Base-by-base conservation (phyloP, 495 filamentous ascomycete genomes). In the Penicillium angulare region DNA sequence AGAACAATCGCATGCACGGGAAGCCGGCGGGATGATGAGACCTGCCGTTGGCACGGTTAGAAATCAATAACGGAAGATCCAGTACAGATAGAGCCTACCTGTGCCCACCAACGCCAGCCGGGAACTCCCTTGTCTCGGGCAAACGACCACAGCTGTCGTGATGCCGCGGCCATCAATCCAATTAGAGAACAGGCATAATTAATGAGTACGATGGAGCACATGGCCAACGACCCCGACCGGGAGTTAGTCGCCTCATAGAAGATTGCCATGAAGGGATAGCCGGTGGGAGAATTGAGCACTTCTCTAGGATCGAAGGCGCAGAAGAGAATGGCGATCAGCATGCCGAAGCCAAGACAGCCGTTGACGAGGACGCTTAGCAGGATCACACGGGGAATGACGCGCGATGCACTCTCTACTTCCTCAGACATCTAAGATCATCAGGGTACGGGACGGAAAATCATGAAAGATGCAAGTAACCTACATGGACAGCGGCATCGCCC, bases 231-330 rank as follows among this genome's bases (percentile, higher is more conserved):
- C 1, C 74, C 79, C 4, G 61, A 57, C 7, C 60, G 54, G 5
- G 69, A 75, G 15, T 61, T 56, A 0, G 71, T 74, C 0, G 67
- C 72, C 5, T 73, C 58, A n/a, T 61, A 53, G 49, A 80, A 79
- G 20, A 84, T 74, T 24, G 72, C 56, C 45, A 84, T 77, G 46
- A 78, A 79, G 0, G 80, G 77, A 46, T 68, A 84, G 3, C 73
- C 63, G 4, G 68, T 71, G 1, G 61, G 57, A 7, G 63, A 63
- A 0, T 52, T 40, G 5, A 81, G 53, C 2, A 64, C 69, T 2
- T 52, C 29, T 3, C 65, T 59, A 1, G 80, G 60, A 54, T 81
- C 66, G 7, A 69, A 62, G 4, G 75, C 50, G 56, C 74, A 74
- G 56, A 82, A 81, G 1, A 80, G 56, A 21, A 79, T 43, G 8